Evolutionary conservation across 495 filamentous ascomycete species (phyloP).

Genomic region (Penicillium antarcticum): DNA sequence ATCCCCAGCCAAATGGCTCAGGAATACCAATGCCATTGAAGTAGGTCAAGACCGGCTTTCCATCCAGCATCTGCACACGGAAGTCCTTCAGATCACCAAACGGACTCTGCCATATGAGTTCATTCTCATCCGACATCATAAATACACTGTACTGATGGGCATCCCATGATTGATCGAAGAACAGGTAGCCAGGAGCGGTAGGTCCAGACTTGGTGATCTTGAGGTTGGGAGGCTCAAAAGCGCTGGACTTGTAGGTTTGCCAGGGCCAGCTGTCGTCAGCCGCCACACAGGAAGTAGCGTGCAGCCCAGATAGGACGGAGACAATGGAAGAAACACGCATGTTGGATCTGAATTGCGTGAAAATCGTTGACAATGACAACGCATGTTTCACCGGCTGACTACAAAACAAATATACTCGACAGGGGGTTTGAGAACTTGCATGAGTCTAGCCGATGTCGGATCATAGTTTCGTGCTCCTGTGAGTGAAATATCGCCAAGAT

Average conservation of each 20-base stretch:
- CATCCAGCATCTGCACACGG: background rate
- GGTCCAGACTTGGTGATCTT: background rate
- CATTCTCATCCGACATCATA: background rate
- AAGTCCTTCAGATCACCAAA: background rate
- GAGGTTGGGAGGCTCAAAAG: background rate
- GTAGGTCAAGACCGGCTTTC: slow-evolving; percentile 2
- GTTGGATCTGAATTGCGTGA: background rate
- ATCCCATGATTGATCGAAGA: slow-evolving; percentile 4
- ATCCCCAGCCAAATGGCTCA: slow-evolving; percentile 14
- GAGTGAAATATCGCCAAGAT: too few relatives aligned
- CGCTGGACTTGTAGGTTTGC: background rate
- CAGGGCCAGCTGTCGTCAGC: background rate
- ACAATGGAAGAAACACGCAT: background rate
- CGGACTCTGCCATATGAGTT: background rate
- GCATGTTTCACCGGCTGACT: background rate
- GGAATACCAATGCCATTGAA: slow-evolving; percentile 4
- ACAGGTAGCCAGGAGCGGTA: background rate
- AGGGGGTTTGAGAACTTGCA: background rate
- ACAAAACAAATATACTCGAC: background rate
- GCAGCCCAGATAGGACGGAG: background rate
- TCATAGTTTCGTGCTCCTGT: background rate
- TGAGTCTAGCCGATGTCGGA: background rate
- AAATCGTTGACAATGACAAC: background rate
- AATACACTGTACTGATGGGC: slow-evolving; percentile 1
- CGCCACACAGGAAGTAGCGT: background rate